A percentile compares a stretch with the other conserved stretches of the same genome.
phyloP scores from a whole-genome alignment of 2,329 filamentous ascomycete species.

The Fusarium torulosum region DNA sequence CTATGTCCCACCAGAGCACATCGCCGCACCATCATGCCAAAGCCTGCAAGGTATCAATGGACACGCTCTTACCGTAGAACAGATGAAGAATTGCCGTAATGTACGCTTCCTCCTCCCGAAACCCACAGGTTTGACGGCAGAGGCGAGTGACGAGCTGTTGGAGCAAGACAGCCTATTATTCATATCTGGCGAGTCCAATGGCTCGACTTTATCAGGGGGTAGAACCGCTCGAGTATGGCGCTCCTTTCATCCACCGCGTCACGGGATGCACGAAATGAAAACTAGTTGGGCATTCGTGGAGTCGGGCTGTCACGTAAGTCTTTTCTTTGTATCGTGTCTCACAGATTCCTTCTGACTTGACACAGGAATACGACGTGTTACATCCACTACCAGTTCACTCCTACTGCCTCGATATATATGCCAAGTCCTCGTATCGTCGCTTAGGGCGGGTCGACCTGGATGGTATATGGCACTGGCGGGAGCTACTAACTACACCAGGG shows the following conservation, averaged over 20 bases:
- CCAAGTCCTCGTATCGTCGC: neutral
- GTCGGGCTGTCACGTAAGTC: neutral
- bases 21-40: conserved; percentile 11
- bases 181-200: conserved; percentile 3
- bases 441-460: neutral
- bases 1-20: neutral
- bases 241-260: neutral
- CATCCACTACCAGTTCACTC: neutral
- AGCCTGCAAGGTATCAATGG: conserved; percentile 8
- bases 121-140: neutral
- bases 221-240: neutral
- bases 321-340: rapidly evolving
- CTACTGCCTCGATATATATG: conserved; percentile 14
- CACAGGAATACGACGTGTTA: neutral
- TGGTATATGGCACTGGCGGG: conserved; percentile 16
- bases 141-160: neutral
- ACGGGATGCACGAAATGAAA: neutral
- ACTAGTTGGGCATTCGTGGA: neutral
- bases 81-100: conserved; percentile 24
- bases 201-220: neutral
- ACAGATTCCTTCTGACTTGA: neutral
- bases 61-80: neutral
- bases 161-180: neutral
- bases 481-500: neutral
- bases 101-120: neutral